These are phyloP conservation scores for Chloroidium sp. DNA, from an alignment of 163 green algal species.

Conservation along the genomic window DNA sequence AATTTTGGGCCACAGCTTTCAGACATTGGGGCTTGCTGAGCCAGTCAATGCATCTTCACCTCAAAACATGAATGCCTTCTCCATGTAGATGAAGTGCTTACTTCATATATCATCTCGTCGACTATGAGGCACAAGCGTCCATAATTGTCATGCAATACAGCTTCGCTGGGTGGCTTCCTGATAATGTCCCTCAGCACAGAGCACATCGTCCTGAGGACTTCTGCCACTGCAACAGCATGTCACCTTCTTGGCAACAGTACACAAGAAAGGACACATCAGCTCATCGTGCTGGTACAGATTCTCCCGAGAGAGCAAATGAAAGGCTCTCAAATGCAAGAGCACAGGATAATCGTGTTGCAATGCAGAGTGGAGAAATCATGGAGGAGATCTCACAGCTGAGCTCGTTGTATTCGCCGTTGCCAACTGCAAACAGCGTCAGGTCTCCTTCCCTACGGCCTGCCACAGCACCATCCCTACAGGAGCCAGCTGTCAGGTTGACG, in stretches of 20 bases:
- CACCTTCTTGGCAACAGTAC: not conserved
- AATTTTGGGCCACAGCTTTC: not conserved
- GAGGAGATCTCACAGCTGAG: conserved; percentile 50
- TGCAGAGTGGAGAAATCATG: not conserved
- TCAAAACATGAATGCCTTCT: no score
- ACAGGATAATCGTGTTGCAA: conserved; percentile 8
- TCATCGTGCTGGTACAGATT: not conserved
- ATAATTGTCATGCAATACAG: conserved; percentile 31
- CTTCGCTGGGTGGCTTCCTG: conserved; percentile 25
- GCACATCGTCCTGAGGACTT: conserved; percentile 23
- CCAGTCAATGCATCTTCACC: not conserved
- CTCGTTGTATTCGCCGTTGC: conserved; percentile 76
- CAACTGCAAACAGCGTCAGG: conserved; percentile 60
- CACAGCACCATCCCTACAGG: conserved; percentile 44
- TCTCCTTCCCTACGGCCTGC: conserved; percentile 44
- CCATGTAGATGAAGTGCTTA: not conserved
- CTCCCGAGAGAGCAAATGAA: not conserved
- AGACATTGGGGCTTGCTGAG: not conserved
- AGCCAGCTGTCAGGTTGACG: not conserved
- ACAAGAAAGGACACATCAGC: not conserved
- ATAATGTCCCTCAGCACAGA: conserved; percentile 32
- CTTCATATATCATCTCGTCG: conserved; percentile 56
- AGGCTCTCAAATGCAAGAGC: not conserved
- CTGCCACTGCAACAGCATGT: conserved; percentile 20
- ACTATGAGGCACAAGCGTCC: conserved; percentile 14